Base-by-base conservation (phyloP, 176 grass and related monocot species). In the Cenchrus americanus region DNA sequence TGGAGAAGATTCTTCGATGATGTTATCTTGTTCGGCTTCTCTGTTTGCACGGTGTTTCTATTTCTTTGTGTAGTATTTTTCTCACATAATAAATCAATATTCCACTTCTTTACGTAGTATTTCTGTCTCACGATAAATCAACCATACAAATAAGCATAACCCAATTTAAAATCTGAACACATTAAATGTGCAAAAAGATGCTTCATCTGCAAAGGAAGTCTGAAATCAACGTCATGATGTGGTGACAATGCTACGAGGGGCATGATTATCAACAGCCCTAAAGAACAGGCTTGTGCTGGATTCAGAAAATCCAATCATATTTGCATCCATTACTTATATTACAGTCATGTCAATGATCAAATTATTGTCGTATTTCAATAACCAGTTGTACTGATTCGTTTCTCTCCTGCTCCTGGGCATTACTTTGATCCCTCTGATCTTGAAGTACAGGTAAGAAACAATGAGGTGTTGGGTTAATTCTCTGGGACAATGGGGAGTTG, bases 381-480 rank as follows among this genome's bases (percentile, higher is more conserved):
- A 89, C 63, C 47, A 97, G 67, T 50, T 85, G 50, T n/a, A 87
- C 69, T 46, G 90, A 68, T 53, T 73, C 84, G 74, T 60, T 59
- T 18, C 14, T 71, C 55, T 17, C 73, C 32, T 62, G 53, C 55
- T 17, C 73, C 32, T 62, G 53, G 51, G 47, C 79, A 82, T 76
- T 86, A 46, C 71, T 71, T 47, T 66, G 66, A 30, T 14, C 34
- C 76, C 69, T 63, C 14, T 74, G 89, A 62, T 62, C 51, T 70
- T 73, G 80, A 59, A 54, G 37, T 61, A 57, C 50, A 43, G 89
- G 71, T 30, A 79, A 71, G 80, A 86, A 14, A 70, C 79, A 69
- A 19, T 79, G 87, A 65, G 10, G 74, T 40, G 78, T 70, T 79
- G 66, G 77, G 76, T 79, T 78, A 48, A 47, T 62, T 88, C 42